phyloP scores from a whole-genome alignment of 352 stramenopile genomes.

The Phytophthora pini region DNA sequence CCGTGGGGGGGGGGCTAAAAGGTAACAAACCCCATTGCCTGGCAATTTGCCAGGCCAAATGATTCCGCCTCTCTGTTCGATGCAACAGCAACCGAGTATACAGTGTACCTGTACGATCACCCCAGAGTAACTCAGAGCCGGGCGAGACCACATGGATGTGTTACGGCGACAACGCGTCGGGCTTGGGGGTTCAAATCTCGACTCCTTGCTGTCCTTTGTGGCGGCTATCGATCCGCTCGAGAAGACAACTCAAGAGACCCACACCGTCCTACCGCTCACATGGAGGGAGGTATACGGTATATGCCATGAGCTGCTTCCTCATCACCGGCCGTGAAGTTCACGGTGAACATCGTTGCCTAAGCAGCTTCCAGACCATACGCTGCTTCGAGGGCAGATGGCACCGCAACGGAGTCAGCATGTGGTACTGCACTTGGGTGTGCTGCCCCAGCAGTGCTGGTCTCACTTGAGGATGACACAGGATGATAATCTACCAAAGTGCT shows the following conservation, averaged over 20 bases:
- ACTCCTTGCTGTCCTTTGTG: conserved; percentile 13
- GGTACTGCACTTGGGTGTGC: conserved; percentile 9
- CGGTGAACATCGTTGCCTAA: conserved; percentile 9
- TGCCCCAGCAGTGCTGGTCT: conserved; percentile 2
- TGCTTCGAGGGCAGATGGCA: conserved; percentile 21
- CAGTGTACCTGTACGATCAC: neutral
- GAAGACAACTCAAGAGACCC: conserved; percentile 4
- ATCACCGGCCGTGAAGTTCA: no score
- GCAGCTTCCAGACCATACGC: conserved; percentile 21
- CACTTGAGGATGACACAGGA: conserved; percentile 16
- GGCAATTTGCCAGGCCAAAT: conserved; percentile 10
- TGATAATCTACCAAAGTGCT: conserved; percentile 4
- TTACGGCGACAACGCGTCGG: conserved; percentile 23
- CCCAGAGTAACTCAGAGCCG: conserved; percentile 16
- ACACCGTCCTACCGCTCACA: neutral
- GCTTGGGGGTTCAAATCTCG: conserved; percentile 25
- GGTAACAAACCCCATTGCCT: conserved; percentile 4
- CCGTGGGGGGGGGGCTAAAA: neutral
- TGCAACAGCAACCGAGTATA: conserved; percentile 3
- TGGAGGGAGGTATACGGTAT: neutral
- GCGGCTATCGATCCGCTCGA: conserved; percentile 13
- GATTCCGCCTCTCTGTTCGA: conserved; percentile 16
- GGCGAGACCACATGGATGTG: conserved; percentile 32
- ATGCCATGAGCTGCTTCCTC: no score
- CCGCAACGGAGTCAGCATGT: conserved; percentile 22